Conservation (phyloP, 2,329 filamentous ascomycete genomes). For the Microascus cirrosus region DNA sequence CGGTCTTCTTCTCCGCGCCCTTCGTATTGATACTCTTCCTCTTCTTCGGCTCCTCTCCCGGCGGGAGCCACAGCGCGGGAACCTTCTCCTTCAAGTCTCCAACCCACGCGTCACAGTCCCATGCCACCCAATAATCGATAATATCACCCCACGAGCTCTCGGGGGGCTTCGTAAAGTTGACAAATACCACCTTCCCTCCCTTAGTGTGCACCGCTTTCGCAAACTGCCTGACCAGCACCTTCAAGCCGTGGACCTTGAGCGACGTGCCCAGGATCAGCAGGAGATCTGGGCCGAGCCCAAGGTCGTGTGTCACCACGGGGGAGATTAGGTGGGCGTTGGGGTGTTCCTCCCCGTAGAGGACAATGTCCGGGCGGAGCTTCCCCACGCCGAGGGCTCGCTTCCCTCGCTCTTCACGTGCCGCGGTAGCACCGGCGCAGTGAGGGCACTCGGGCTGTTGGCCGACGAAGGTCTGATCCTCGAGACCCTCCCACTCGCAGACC, state of each 20-base stretch:
- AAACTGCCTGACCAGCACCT: slow-evolving; percentile 60
- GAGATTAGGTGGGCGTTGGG: slow-evolving; percentile 58
- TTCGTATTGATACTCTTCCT: slow-evolving; percentile 19
- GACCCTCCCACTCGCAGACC: slow-evolving; percentile 48
- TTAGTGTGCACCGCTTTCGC: slow-evolving; percentile 58
- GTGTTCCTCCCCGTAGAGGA: slow-evolving; percentile 65
- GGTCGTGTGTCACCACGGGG: slow-evolving; percentile 56
- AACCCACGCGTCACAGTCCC: slow-evolving; percentile 68
- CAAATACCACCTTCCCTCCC: slow-evolving; percentile 59
- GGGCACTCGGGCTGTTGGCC: slow-evolving; percentile 59
- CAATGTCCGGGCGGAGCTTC: slow-evolving; percentile 59
- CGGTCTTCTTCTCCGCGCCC: slow-evolving; percentile 5
- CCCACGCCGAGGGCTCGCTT: slow-evolving; percentile 58
- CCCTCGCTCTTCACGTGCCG: slow-evolving; percentile 50
- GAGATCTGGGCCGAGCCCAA: slow-evolving; percentile 52
- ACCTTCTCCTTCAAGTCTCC: slow-evolving; percentile 47
- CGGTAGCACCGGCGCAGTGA: slow-evolving; percentile 50
- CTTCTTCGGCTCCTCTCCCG: slow-evolving; percentile 31
- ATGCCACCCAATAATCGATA: slow-evolving; percentile 64
- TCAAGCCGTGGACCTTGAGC: slow-evolving; percentile 59
- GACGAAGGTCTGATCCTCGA: slow-evolving; percentile 44
- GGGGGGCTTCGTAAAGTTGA: slow-evolving; percentile 61
- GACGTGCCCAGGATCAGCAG: slow-evolving; percentile 62
- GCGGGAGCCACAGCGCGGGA: slow-evolving; percentile 47
- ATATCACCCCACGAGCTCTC: slow-evolving; percentile 64